Percentiles rank a stretch among this genome's conserved stretches.
Conservation (phyloP, 257 asterid genomes). For the Primulina tabacum region DNA sequence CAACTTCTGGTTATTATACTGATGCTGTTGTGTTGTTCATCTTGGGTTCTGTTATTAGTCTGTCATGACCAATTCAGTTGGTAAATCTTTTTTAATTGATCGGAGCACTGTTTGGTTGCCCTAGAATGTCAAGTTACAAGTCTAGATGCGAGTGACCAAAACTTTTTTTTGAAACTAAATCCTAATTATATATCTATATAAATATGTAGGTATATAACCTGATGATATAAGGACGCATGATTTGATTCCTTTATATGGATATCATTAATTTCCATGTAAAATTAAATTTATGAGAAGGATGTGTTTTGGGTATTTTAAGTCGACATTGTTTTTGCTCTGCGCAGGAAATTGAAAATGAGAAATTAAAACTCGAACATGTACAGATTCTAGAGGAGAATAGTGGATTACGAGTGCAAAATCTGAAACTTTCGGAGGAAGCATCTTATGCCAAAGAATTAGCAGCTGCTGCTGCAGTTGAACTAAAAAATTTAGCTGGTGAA, state of each 20-base stretch:
- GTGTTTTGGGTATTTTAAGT: slow-evolving; percentile 10
- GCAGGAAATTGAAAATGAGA: slow-evolving; percentile 90
- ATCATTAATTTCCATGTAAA: not conserved
- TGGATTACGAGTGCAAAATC: slow-evolving; percentile 76
- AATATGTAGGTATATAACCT: not conserved
- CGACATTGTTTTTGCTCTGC: slow-evolving; percentile 24
- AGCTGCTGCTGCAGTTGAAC: slow-evolving; percentile 95
- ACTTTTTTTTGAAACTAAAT: too few relatives aligned
- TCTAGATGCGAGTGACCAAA: not conserved
- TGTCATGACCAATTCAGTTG: too few relatives aligned
- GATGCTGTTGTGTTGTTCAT: not conserved
- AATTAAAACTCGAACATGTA: slow-evolving; percentile 68
- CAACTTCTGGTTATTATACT: slow-evolving; percentile 12
- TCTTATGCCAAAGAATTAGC: slow-evolving; percentile 97
- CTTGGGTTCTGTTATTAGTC: too few relatives aligned
- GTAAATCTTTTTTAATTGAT: slow-evolving; percentile 3
- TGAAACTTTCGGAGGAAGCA: slow-evolving; percentile 88
- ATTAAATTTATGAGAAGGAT: not conserved
- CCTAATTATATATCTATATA: too few relatives aligned
- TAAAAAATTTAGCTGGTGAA: slow-evolving; percentile 87
- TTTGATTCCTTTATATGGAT: not conserved
- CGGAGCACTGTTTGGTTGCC: not conserved
- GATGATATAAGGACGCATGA: not conserved
- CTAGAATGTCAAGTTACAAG: not conserved
- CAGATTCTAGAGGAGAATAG: slow-evolving; percentile 82